Base-by-base conservation (phyloP, 805 yeast genomes). In the Cyberlindnera saturnus region DNA sequence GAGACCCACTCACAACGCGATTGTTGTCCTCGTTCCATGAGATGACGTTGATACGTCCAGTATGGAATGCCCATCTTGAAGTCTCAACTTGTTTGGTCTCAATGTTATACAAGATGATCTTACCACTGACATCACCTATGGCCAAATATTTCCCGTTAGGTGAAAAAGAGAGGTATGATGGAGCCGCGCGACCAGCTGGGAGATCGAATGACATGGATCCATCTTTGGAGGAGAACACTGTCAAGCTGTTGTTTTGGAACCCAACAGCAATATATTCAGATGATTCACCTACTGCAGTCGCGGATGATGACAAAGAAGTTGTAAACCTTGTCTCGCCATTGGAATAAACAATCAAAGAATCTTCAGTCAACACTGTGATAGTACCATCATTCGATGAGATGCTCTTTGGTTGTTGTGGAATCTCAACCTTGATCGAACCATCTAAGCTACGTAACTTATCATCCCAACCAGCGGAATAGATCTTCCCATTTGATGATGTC, bases 31-130 rank as follows among this genome's bases (percentile, higher is more conserved):
- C 67, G 36, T 81, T 75, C 99, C 98, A 93, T 19, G 79, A 63
- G 38, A 93, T 85, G 28, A 81, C 75, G 45, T 78, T 79, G 49
- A 93, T 83, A 43, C 76, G 80, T 44, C 96, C 82, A 2, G 90
- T 86, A 61, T 93, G 97, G 79, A 87, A 91, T 0, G 95, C 82
- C 99, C 99, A 93, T 60, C 97, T 77, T 0, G 95, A 79, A 3
- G 98, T 88, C 32, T 81, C 73, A 7, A 86, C 66, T 3, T 73
- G 52, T 40, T 69, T 75, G 33, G 79, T 80, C 3, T 60, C 61
- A 6, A 79, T 60, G 49, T 78, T 73, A 63, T 78, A 88, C 32
- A 90, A 70, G n/a, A 82, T 65, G 50, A 89, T 87, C 62, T 91
- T 93, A 30, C 99, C 99, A 41, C 83, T 71, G 5, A 73, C 71